Percentiles rank a stretch among this genome's conserved stretches.
Evolutionary conservation across 139 green algal genomes (phyloP).

Genomic region (Coelastrella sp.): DNA sequence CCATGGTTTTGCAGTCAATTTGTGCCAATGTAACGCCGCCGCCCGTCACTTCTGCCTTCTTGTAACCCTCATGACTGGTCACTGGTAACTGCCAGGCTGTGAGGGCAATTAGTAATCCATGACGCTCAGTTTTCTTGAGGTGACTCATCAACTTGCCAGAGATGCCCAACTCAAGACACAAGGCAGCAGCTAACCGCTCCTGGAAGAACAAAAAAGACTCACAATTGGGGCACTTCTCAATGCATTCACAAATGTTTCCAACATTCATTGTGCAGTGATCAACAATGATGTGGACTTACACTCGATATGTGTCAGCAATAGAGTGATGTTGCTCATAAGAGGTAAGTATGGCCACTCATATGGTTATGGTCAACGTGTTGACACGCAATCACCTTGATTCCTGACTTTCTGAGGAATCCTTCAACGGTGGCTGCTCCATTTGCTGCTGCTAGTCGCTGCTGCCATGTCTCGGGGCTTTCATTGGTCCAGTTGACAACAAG

Average conservation of each 20-base stretch:
- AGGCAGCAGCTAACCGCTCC: slow-evolving; percentile 78
- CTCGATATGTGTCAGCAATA: no score
- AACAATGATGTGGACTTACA: no score
- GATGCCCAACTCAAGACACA: slow-evolving; percentile 71
- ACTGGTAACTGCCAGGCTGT: slow-evolving; percentile 70
- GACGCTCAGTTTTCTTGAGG: slow-evolving; percentile 54
- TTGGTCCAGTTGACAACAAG: slow-evolving; percentile 78
- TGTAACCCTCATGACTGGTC: slow-evolving; percentile 18
- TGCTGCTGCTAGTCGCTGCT: slow-evolving; percentile 56
- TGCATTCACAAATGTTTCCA: no score
- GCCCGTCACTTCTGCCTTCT: background rate
- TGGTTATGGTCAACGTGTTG: no score
- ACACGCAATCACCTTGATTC: slow-evolving; percentile 51
- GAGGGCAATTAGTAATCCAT: slow-evolving; percentile 67
- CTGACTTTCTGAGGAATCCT: slow-evolving; percentile 62
- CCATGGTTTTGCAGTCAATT: slow-evolving; percentile 22
- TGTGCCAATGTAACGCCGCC: background rate
- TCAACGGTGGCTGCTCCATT: slow-evolving; percentile 53
- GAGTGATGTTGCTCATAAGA: no score
- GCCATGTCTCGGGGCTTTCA: slow-evolving; percentile 64
- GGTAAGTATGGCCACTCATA: no score
- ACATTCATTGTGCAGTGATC: background rate
- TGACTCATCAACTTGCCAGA: slow-evolving; percentile 4
- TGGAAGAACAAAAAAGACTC: slow-evolving; percentile 49
- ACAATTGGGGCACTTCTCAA: no score